phyloP scores from a whole-genome alignment of 2,329 filamentous ascomycete species.

The Akanthomyces lecanii region DNA sequence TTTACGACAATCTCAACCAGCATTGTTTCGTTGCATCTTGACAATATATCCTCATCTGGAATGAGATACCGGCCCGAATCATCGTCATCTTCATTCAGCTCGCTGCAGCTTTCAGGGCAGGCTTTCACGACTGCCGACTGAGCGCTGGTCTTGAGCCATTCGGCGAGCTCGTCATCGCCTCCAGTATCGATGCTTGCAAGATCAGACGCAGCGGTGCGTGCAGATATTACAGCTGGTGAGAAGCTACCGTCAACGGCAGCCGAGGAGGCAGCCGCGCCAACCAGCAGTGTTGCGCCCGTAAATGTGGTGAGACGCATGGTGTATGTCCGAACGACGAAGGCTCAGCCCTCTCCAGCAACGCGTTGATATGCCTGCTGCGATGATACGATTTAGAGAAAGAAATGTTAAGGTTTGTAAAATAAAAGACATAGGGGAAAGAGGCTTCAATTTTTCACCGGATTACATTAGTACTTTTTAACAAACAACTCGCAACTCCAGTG shows the following conservation, averaged over 20 bases:
- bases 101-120: background rate
- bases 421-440: background rate
- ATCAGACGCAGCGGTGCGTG: background rate
- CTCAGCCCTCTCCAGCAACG: background rate
- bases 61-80: background rate
- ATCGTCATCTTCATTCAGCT: background rate
- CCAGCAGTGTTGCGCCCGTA: background rate
- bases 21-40: background rate
- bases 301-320: background rate
- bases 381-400: background rate
- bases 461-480: background rate
- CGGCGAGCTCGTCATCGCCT: background rate
- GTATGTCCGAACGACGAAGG: background rate
- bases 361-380: background rate
- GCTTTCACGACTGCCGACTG: background rate
- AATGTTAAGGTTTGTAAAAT: background rate
- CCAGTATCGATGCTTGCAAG: background rate
- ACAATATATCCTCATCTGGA: background rate
- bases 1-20: background rate
- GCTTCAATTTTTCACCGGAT: background rate
- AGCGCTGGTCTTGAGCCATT: background rate
- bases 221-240: background rate
- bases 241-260: background rate
- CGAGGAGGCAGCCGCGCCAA: background rate
- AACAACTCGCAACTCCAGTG: background rate